Percentiles rank a stretch among this genome's conserved stretches.
These are phyloP conservation scores for Cutaneotrichosporon dermatis DNA, from an alignment of 1,284 basidiomycete species.

Conservation along the genomic window DNA sequence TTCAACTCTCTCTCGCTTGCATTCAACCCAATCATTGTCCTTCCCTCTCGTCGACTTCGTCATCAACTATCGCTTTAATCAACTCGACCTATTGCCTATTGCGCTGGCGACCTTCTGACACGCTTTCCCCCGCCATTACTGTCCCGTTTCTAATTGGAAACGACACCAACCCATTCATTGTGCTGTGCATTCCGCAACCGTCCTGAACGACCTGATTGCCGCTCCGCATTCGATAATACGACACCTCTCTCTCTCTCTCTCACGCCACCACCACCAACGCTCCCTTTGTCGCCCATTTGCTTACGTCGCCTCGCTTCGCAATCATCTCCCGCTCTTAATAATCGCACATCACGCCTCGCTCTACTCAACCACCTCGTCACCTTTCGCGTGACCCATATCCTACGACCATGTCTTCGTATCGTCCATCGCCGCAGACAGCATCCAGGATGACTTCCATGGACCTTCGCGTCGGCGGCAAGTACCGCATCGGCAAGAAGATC, in stretches of 20 bases:
- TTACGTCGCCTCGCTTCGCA: no score
- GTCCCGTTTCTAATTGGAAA: background rate
- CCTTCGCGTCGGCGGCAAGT: slow-evolving; percentile 95
- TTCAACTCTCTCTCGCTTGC: background rate
- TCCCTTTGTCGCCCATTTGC: no score
- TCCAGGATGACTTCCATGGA: slow-evolving; percentile 60
- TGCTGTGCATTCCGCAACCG: background rate
- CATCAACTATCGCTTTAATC: background rate
- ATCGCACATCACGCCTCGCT: background rate
- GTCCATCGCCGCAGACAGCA: background rate
- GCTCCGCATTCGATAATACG: background rate
- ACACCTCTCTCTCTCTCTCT: no score
- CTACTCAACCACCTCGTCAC: background rate
- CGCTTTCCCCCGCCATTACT: background rate
- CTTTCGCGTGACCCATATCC: background rate
- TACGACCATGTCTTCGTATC: background rate
- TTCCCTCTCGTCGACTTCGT: background rate
- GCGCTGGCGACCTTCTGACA: background rate
- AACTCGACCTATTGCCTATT: background rate
- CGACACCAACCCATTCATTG: background rate
- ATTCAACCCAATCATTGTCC: background rate
- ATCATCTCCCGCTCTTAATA: background rate
- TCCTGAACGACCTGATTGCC: background rate
- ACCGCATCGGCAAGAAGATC: slow-evolving; percentile 99
- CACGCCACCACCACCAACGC: no score